phyloP scores from a whole-genome alignment of 106 monocot genomes.

The Xerophyta viscosa region DNA sequence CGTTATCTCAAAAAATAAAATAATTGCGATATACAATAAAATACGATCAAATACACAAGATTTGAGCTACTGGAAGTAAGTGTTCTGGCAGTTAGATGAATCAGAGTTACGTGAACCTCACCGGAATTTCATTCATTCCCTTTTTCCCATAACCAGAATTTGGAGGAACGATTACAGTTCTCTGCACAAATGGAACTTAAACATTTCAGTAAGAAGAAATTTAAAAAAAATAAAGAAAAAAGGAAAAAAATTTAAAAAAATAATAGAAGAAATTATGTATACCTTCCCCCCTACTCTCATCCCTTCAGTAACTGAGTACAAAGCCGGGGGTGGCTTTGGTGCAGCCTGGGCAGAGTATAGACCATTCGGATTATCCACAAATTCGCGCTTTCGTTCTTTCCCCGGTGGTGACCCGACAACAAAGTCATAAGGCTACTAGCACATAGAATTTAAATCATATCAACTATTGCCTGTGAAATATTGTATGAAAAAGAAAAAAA shows the following conservation, averaged over 20 bases:
- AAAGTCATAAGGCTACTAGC: constrained; percentile 88
- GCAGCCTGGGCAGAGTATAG: constrained; percentile 91
- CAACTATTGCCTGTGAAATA: too few relatives aligned
- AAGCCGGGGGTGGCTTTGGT: constrained; percentile 80
- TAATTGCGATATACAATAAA: too few relatives aligned
- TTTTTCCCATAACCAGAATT: constrained; percentile 76
- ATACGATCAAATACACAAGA: too few relatives aligned
- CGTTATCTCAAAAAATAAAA: too few relatives aligned
- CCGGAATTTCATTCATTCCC: constrained; percentile 89
- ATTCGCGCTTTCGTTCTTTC: constrained; percentile 90
- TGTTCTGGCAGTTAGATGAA: too few relatives aligned
- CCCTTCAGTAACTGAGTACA: constrained; percentile 80
- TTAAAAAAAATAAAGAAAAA: background rate
- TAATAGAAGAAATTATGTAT: constrained; percentile 2
- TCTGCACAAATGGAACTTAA: constrained; percentile 33
- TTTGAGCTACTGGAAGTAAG: too few relatives aligned
- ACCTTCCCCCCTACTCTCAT: constrained; percentile 96
- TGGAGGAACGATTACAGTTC: constrained; percentile 78
- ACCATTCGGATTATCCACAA: constrained; percentile 76
- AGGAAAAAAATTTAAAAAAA: background rate
- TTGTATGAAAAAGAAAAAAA: too few relatives aligned
- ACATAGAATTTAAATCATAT: constrained; percentile 4
- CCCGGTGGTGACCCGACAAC: constrained; percentile 75
- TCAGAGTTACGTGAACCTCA: too few relatives aligned
- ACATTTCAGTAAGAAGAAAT: background rate